Evolutionary conservation across 345 rosid species (phyloP).

Genomic region (Arabidopsis arenosa): DNA sequence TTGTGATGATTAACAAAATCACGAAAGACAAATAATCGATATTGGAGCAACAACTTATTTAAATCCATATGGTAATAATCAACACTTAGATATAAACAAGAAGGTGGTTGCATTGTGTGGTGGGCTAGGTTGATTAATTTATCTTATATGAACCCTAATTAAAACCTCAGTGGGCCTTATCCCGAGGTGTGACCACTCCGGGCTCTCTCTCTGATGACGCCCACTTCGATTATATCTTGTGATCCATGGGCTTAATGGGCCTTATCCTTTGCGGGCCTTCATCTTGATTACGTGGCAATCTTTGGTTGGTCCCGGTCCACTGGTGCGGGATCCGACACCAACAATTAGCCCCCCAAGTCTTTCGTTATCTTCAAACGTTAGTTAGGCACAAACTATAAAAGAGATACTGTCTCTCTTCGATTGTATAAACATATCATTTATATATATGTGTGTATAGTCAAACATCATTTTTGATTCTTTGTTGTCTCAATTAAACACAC

Average conservation of each 20-base stretch:
- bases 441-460: conserved; percentile 36
- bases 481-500: conserved; percentile 29
- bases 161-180: conserved; percentile 27
- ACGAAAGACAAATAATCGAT: conserved; percentile 7
- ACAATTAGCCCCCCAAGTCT: no score
- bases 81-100: conserved; percentile 21
- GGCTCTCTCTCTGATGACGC: no score
- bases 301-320: no score
- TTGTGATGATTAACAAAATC: conserved; percentile 19
- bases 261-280: no score
- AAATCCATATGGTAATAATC: background rate
- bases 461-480: conserved; percentile 36
- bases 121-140: conserved; percentile 27
- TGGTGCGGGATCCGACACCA: no score
- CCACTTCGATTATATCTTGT: no score
- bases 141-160: conserved; percentile 6
- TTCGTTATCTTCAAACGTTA: conserved; percentile 55
- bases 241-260: no score
- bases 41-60: conserved; percentile 19
- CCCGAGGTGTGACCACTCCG: no score
- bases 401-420: conserved; percentile 37
- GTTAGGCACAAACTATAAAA: conserved; percentile 58
- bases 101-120: conserved; percentile 18
- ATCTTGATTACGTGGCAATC: no score
- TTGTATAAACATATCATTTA: background rate